Percentiles rank a stretch among this genome's conserved stretches.
These are phyloP conservation scores for Globisporangium ultimum DNA, from an alignment of 352 stramenopile genomes.

Conservation along the genomic window DNA sequence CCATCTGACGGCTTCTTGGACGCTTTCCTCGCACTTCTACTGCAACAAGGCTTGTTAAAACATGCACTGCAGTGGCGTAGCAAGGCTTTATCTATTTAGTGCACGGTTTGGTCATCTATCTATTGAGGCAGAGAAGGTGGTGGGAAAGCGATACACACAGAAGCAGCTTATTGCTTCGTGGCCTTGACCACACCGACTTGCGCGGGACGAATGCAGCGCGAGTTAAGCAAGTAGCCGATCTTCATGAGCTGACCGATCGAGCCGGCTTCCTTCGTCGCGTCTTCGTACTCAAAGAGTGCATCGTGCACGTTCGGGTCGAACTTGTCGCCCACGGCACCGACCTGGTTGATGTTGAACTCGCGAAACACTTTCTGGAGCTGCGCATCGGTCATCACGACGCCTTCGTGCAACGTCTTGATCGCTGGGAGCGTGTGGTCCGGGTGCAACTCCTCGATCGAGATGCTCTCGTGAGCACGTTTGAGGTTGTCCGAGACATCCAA, in stretches of 20 bases:
- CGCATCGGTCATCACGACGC: slow-evolving; percentile 94
- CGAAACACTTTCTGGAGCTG: slow-evolving; percentile 96
- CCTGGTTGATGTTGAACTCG: slow-evolving; percentile 89
- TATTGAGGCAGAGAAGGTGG: not conserved
- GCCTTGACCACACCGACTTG: slow-evolving; percentile 93
- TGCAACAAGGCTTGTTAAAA: too few relatives aligned
- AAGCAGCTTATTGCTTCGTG: slow-evolving; percentile 11
- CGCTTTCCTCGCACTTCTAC: too few relatives aligned
- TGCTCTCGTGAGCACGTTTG: slow-evolving; percentile 90
- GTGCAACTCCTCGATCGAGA: slow-evolving; percentile 70
- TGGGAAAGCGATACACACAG: not conserved
- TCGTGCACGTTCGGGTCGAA: slow-evolving; percentile 99
- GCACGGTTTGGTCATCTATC: not conserved
- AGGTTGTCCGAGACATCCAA: slow-evolving; percentile 99
- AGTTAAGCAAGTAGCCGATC: slow-evolving; percentile 95
- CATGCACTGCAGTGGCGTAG: too few relatives aligned
- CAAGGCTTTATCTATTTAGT: too few relatives aligned
- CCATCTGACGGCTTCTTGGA: too few relatives aligned
- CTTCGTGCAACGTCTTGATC: slow-evolving; percentile 75
- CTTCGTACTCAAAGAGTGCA: slow-evolving; percentile 96
- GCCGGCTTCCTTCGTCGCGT: slow-evolving; percentile 84
- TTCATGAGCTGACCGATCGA: slow-evolving; percentile 97
- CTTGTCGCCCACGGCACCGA: slow-evolving; percentile 92
- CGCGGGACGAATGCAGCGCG: slow-evolving; percentile 93
- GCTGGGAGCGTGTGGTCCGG: slow-evolving; percentile 60